Base-by-base conservation (phyloP, 2,329 filamentous ascomycete genomes). In the Orbilia quercus region DNA sequence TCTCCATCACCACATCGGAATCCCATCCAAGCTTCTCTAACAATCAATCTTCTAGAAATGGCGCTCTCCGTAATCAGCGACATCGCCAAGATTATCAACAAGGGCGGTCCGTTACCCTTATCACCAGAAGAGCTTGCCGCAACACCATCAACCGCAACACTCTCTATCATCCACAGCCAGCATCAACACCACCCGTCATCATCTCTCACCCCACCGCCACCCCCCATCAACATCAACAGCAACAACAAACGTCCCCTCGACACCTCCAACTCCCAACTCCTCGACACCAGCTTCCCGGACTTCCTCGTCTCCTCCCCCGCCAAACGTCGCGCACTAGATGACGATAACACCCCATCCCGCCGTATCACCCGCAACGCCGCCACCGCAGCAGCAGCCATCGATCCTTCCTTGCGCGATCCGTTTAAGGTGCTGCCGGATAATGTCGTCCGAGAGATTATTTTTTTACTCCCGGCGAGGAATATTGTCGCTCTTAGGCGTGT, bases 401-500 rank as follows among this genome's bases (percentile, higher is more conserved):
- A 59, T 28, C 38, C 67, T 5, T 40, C 53, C 4, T 23, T 36
- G 7, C 47, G 50, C 4, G 70, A 74, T 20, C 70, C 70, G 2
- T 74, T 74, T 23, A 34, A 62, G 14, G 55, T 67, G 5, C 23
- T 74, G n/a, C 70, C 70, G 1, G 70, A 74, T 51, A 74, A 74
- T 53, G 70, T 74, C 6, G 62, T 74, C 22, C 20, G 63, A 2
- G 44, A 40, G 31, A 74, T 74, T 16, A 67, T 74, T 18, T 55
- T 66, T 25, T 16, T 62, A 9, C n/a, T 66, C 31, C 60, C 70
- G 28, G 60, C 65, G 23, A 60, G 25, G 38, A 67, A 18, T 12
- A 72, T 66, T 25, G 70, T 67, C 7, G 44, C 14, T 1, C 16
- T 74, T 2, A 47, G 70, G 25, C 11, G 70, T n/a, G 70, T 74